These are phyloP conservation scores for Penicillium sp. DNA, from an alignment of 2,329 filamentous ascomycete species.

Conservation along the genomic window DNA sequence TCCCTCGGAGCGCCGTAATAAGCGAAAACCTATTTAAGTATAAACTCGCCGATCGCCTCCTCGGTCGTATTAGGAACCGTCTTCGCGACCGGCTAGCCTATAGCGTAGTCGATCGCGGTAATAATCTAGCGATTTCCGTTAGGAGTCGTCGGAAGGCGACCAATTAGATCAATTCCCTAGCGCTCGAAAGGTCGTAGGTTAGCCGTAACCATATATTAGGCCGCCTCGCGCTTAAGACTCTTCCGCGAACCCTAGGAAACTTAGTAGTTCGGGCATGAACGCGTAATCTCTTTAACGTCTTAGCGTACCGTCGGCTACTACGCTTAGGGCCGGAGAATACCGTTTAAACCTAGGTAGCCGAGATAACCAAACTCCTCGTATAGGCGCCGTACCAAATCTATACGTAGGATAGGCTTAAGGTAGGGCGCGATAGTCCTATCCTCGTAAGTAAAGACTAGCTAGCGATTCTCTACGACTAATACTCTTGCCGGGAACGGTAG, in stretches of 20 bases:
- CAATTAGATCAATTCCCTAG: neutral
- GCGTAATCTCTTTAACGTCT: neutral
- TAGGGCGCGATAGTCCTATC: neutral
- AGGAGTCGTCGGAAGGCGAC: neutral
- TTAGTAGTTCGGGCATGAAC: neutral
- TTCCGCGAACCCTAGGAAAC: neutral
- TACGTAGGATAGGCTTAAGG: neutral
- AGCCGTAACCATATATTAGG: too few relatives aligned
- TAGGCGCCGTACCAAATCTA: neutral
- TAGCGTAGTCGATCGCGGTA: neutral
- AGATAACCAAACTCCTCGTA: neutral
- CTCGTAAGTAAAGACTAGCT: neutral
- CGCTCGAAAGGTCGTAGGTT: neutral
- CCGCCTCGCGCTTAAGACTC: neutral
- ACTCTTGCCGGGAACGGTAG: too few relatives aligned
- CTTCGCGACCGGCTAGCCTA: neutral
- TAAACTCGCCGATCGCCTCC: neutral
- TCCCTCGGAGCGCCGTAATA: constrained; percentile 1
- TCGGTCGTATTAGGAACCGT: neutral
- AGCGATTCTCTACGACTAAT: neutral
- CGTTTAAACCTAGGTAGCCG: neutral
- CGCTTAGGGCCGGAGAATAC: neutral
- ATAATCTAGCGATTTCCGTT: neutral
- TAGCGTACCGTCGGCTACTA: neutral
- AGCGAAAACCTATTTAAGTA: constrained; percentile 2